Conservation (phyloP, 495 filamentous ascomycete species). For the Penicillium antarcticum region DNA sequence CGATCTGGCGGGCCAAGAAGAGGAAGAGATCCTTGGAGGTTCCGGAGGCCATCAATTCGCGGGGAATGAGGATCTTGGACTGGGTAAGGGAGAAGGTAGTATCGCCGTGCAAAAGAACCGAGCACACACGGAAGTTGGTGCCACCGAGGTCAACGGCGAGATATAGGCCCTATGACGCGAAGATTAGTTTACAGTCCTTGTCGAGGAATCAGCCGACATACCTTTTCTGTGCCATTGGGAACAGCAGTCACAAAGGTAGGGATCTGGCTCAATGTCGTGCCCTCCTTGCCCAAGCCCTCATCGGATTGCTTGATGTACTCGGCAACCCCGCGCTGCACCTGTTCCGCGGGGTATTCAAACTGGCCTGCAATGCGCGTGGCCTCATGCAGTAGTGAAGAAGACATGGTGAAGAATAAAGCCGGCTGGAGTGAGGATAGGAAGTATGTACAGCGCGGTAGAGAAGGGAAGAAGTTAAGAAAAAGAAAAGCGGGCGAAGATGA, state of each 20-base stretch:
- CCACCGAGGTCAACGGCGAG: slow-evolving; percentile 95
- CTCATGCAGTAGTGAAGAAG: slow-evolving; percentile 60
- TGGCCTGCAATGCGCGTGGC: slow-evolving; percentile 75
- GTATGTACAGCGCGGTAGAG: slow-evolving; percentile 3
- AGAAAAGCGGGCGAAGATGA: slow-evolving; percentile 13
- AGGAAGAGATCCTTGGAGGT: slow-evolving; percentile 84
- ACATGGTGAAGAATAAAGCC: slow-evolving; percentile 26
- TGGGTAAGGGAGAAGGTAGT: slow-evolving; percentile 88
- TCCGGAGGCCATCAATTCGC: slow-evolving; percentile 84
- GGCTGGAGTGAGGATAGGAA: neutral
- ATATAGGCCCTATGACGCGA: slow-evolving; percentile 69
- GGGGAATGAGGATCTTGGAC: slow-evolving; percentile 87
- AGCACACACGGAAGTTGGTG: slow-evolving; percentile 98
- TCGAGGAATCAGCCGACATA: slow-evolving; percentile 12
- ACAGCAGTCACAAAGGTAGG: slow-evolving; percentile 94
- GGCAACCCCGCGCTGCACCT: slow-evolving; percentile 73
- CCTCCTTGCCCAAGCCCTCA: slow-evolving; percentile 77
- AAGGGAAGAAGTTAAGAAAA: slow-evolving; percentile 12
- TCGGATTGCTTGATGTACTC: slow-evolving; percentile 86
- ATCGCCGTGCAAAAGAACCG: slow-evolving; percentile 85
- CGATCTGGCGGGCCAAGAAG: slow-evolving; percentile 90
- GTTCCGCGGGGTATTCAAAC: slow-evolving; percentile 80
- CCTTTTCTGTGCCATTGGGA: slow-evolving; percentile 95
- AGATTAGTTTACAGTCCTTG: neutral
- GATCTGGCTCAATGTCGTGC: slow-evolving; percentile 86